Percentiles rank a stretch among this genome's conserved stretches.
Evolutionary conservation across 2,329 filamentous ascomycete species (phyloP).

Genomic region (Clathrospora elynae): DNA sequence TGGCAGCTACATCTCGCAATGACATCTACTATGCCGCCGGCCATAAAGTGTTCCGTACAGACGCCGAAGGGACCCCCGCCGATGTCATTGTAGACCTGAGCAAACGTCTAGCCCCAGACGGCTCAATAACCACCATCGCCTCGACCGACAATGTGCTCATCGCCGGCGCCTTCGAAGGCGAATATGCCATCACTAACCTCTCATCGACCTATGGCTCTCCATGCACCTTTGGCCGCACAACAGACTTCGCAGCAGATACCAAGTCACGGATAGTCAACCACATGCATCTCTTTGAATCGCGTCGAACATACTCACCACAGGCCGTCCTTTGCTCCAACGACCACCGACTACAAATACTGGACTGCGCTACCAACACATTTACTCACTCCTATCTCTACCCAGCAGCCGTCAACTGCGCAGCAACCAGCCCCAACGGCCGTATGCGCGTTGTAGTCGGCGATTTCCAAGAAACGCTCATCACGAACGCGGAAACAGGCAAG

Average conservation of each 20-base stretch:
- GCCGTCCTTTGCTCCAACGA: conserved; percentile 65
- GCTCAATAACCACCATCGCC: conserved; percentile 60
- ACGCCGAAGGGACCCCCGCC: conserved; percentile 52
- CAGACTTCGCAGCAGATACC: conserved; percentile 54
- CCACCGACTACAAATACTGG: conserved; percentile 58
- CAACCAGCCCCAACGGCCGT: conserved; percentile 71
- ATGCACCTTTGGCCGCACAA: conserved; percentile 54
- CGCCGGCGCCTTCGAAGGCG: conserved; percentile 62
- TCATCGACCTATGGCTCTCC: conserved; percentile 43
- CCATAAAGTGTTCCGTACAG: conserved; percentile 56
- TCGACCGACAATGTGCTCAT: conserved; percentile 57
- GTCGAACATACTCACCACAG: conserved; percentile 54
- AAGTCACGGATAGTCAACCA: conserved; percentile 64
- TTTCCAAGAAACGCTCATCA: conserved; percentile 66
- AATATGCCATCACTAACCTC: conserved; percentile 59
- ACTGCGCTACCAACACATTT: conserved; percentile 63
- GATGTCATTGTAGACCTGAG: conserved; percentile 57
- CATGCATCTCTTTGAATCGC: conserved; percentile 58
- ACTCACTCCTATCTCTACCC: conserved; percentile 61
- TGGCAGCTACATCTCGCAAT: conserved; percentile 60
- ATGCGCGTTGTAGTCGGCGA: conserved; percentile 77
- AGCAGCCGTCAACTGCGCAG: conserved; percentile 72
- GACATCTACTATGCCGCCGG: conserved; percentile 60
- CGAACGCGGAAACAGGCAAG: conserved; percentile 69
- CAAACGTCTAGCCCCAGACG: conserved; percentile 45